These are phyloP conservation scores for Solanum phureja DNA, from an alignment of 257 asterid species.

Conservation along the genomic window DNA sequence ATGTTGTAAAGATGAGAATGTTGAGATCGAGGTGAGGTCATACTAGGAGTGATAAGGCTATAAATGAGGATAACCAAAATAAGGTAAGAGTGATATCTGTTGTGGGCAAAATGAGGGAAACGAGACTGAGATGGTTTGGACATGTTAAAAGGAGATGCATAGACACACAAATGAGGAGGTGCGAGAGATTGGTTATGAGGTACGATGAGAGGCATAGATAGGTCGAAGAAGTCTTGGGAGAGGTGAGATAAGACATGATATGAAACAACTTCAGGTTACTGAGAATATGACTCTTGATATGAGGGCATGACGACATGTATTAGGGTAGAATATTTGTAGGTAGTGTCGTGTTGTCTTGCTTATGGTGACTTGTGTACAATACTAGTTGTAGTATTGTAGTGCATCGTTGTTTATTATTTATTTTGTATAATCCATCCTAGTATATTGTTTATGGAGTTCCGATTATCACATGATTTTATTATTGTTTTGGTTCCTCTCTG, in stretches of 20 bases:
- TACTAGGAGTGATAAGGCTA: background rate
- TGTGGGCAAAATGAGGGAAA: background rate
- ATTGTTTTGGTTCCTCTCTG: background rate
- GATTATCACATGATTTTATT: background rate
- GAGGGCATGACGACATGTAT: background rate
- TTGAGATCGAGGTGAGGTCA: background rate
- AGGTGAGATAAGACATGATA: background rate
- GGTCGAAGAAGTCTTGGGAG: background rate
- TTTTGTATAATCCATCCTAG: background rate
- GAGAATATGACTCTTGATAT: background rate
- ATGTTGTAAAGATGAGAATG: background rate
- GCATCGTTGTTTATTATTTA: too few relatives aligned
- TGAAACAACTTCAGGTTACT: background rate
- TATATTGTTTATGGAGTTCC: background rate
- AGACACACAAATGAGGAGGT: background rate
- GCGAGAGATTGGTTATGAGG: background rate
- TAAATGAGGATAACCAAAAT: background rate
- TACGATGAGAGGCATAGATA: background rate
- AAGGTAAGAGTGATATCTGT: background rate
- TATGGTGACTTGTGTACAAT: background rate
- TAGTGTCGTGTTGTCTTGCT: background rate
- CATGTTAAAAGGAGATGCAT: background rate
- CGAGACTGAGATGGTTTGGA: background rate
- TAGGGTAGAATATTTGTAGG: background rate
- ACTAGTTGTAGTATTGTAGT: background rate